Evolutionary conservation across 129 eudicot genomes (phyloP), one percentile per base, ranked within the genome.

Genomic region (Chrysanthemum seticuspe): DNA sequence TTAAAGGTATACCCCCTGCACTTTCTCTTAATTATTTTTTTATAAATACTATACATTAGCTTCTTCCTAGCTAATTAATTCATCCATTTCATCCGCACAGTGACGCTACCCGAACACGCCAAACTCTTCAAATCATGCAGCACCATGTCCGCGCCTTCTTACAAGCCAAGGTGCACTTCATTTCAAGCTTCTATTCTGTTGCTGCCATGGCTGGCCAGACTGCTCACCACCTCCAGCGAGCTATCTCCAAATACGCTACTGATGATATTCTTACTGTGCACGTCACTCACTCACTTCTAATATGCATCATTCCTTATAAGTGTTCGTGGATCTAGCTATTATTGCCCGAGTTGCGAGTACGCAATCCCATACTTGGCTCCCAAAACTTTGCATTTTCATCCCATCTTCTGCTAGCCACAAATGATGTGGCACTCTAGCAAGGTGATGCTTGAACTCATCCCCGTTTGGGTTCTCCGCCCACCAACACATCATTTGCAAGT

Each of bases 161-260:
- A 74, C 88, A 89, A 76, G 95, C 98, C 25, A 90, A 89, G 80
- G 83, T 89, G 49, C 96, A 83, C 73, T 87, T 89, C 64, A 78
- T 89, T 48, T 81, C 98, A 75, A 92, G 98, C 85, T 92, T 92
- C 81, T 92, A 92, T 78, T 89, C 96, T 51, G 74, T 92, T 68
- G 91, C 98, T 31, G 96, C 98, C 62, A 85, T 89, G 98, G 98
- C 89, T 78, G 98, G 96, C 36, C 98, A 89, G 84, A 92, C 98
- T 10, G 91, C 96, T 48, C 88, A 92, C 74, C 98, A 92, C 67
- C 96, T 92, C 65, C 96, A 74, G 64, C 85, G 78, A 57, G 85
- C 86, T 29, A 85, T 92, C 74, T 87, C 88, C 79, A 76, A 85
- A 82, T 83, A 89, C 82, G 83, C 98, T 34, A 80, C 74, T 70